Percentiles rank a stretch among this genome's conserved stretches.
phyloP scores from a whole-genome alignment of 129 eudicot species.

The Flaveria linearis region DNA sequence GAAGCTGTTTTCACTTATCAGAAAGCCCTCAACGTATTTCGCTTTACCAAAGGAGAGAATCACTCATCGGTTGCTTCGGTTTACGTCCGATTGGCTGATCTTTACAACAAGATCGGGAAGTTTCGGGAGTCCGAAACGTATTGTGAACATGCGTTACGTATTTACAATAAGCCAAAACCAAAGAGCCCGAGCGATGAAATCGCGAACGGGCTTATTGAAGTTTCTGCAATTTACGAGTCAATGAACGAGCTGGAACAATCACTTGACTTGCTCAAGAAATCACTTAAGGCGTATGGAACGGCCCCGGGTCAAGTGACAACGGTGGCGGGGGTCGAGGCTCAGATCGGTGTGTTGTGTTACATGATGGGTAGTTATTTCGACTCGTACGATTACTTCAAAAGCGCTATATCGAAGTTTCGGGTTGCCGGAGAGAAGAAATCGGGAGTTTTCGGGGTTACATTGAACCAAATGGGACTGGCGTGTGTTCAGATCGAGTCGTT shows the following conservation, averaged over 20 bases:
- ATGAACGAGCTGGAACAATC: slow-evolving; percentile 66
- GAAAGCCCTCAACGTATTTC: slow-evolving; percentile 65
- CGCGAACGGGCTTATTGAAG: slow-evolving; percentile 74
- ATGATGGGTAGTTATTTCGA: slow-evolving; percentile 57
- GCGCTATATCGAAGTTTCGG: slow-evolving; percentile 55
- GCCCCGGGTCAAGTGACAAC: slow-evolving; percentile 55
- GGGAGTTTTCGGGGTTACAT: slow-evolving; percentile 58
- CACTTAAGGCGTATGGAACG: slow-evolving; percentile 51
- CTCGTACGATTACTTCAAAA: slow-evolving; percentile 53
- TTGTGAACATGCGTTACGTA: slow-evolving; percentile 60
- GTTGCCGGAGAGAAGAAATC: slow-evolving; percentile 60
- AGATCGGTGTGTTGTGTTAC: slow-evolving; percentile 74
- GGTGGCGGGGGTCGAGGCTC: slow-evolving; percentile 82
- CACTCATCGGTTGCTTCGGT: slow-evolving; percentile 74
- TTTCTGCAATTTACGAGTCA: slow-evolving; percentile 79
- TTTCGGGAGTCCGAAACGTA: slow-evolving; percentile 71
- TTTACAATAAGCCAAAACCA: slow-evolving; percentile 44
- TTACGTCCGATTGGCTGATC: slow-evolving; percentile 79
- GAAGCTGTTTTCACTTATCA: slow-evolving; percentile 76
- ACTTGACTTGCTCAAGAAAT: slow-evolving; percentile 58
- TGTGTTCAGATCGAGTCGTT: slow-evolving; percentile 62
- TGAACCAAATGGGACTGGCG: slow-evolving; percentile 83
- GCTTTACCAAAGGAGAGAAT: slow-evolving; percentile 67
- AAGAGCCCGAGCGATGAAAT: slow-evolving; percentile 58
- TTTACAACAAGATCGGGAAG: slow-evolving; percentile 82